Evolutionary conservation across 306 rosid species (phyloP).

Genomic region (Cicer cuneatum): DNA sequence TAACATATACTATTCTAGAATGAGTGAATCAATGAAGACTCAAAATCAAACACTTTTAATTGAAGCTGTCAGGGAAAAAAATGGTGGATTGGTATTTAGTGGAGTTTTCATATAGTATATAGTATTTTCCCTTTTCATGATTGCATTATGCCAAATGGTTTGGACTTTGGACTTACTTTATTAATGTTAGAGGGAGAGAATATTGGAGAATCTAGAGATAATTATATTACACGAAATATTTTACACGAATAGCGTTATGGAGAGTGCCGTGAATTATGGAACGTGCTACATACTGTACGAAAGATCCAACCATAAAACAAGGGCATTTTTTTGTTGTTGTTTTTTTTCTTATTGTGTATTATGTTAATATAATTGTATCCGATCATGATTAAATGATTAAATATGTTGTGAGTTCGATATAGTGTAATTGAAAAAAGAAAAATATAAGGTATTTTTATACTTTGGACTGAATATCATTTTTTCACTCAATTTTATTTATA

Average conservation of each 20-base stretch:
- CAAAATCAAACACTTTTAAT: constrained; percentile 30
- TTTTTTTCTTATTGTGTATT: no score
- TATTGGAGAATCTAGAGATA: constrained; percentile 5
- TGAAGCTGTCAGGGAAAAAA: neutral
- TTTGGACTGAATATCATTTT: no score
- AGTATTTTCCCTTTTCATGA: constrained; percentile 4
- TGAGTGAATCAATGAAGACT: neutral
- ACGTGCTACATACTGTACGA: neutral
- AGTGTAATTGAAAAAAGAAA: no score
- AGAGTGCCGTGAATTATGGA: neutral
- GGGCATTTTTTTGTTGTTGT: neutral
- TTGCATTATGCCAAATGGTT: neutral
- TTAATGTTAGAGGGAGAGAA: neutral
- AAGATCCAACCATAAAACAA: neutral
- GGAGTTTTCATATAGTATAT: neutral
- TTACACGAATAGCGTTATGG: neutral
- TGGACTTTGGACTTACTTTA: constrained; percentile 31
- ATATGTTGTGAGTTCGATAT: no score
- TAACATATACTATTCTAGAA: constrained; percentile 25
- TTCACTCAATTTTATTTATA: no score
- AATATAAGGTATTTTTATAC: no score
- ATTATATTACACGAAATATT: neutral
- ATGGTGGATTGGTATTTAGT: neutral
- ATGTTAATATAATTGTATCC: no score
- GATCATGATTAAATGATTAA: no score